Conservation (phyloP, 78 protist genomes). For the Kipferlia bialata region DNA sequence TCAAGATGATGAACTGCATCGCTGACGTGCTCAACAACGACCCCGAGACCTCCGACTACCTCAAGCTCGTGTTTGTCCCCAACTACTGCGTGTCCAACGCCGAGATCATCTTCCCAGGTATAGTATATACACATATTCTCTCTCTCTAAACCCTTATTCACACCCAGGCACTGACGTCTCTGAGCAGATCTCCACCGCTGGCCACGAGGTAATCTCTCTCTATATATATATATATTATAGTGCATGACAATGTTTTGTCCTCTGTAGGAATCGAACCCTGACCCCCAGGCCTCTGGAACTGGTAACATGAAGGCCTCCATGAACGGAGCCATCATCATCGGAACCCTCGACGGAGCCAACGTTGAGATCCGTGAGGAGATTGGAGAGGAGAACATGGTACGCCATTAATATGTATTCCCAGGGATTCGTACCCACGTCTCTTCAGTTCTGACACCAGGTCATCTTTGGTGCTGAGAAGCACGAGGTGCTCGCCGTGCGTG, state of each 20-base stretch:
- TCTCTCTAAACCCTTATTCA: too few species aligned
- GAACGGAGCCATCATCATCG: constrained; percentile 79
- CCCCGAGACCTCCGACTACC: constrained; percentile 37
- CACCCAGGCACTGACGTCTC: constrained; percentile 55
- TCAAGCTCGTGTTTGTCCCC: constrained; percentile 76
- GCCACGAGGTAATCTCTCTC: too few species aligned
- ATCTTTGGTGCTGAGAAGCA: constrained; percentile 51
- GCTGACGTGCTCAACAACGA: constrained; percentile 71
- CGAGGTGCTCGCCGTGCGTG: constrained; percentile 11
- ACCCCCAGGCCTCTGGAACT: constrained; percentile 63
- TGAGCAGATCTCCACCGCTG: constrained; percentile 80
- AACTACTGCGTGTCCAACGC: constrained; percentile 61
- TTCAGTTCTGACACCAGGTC: too few species aligned
- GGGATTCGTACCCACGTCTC: too few species aligned
- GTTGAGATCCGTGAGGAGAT: constrained; percentile 55
- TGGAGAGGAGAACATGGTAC: background rate
- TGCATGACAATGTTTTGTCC: too few species aligned
- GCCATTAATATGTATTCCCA: too few species aligned
- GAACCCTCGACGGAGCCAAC: constrained; percentile 86
- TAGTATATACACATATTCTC: too few species aligned
- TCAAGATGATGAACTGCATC: constrained; percentile 65
- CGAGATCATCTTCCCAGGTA: constrained; percentile 78
- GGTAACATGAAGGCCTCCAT: constrained; percentile 73
- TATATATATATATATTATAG: too few species aligned
- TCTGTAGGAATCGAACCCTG: too few species aligned